Percentiles rank a stretch among this genome's conserved stretches.
phyloP scores from a whole-genome alignment of 441 rosid genomes.

The Caryocar brasiliense region DNA sequence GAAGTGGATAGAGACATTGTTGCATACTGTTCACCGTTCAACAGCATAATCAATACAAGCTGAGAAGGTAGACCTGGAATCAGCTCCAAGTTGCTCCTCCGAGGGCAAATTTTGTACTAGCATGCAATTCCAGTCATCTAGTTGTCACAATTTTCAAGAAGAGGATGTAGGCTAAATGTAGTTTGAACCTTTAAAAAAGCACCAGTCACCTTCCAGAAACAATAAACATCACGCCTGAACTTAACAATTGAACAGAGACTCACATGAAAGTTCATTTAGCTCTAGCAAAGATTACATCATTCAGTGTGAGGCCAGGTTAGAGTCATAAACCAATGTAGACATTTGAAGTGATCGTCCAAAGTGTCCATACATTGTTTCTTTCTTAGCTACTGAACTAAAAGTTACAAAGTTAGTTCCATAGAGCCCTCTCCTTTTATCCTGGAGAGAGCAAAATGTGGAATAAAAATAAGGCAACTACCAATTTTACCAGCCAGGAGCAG shows the following conservation, averaged over 20 bases:
- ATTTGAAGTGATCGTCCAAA: too few relatives aligned
- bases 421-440: too few relatives aligned
- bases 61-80: slow-evolving; percentile 1
- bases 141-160: slow-evolving; percentile 8
- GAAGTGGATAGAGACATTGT: slow-evolving; percentile 32
- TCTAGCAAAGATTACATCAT: neutral
- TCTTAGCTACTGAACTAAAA: too few relatives aligned
- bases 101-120: slow-evolving; percentile 5
- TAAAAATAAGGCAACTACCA: too few relatives aligned
- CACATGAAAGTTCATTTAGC: neutral
- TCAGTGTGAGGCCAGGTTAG: too few relatives aligned
- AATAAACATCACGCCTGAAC: neutral
- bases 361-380: too few relatives aligned
- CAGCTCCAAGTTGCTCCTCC: too few relatives aligned
- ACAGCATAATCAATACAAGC: slow-evolving; percentile 12
- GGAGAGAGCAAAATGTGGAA: too few relatives aligned
- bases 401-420: too few relatives aligned
- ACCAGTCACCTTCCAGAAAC: neutral
- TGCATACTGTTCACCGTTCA: slow-evolving; percentile 20
- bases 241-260: neutral
- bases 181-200: slow-evolving; percentile 8
- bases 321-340: too few relatives aligned
- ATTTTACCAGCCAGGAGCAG: too few relatives aligned
- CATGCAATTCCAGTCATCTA: slow-evolving; percentile 5
- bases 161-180: slow-evolving; percentile 1